Percentiles rank a stretch among this genome's conserved stretches.
These are phyloP conservation scores for Neofusicoccum umdonicola DNA, from an alignment of 2,329 filamentous ascomycete species.

Conservation along the genomic window DNA sequence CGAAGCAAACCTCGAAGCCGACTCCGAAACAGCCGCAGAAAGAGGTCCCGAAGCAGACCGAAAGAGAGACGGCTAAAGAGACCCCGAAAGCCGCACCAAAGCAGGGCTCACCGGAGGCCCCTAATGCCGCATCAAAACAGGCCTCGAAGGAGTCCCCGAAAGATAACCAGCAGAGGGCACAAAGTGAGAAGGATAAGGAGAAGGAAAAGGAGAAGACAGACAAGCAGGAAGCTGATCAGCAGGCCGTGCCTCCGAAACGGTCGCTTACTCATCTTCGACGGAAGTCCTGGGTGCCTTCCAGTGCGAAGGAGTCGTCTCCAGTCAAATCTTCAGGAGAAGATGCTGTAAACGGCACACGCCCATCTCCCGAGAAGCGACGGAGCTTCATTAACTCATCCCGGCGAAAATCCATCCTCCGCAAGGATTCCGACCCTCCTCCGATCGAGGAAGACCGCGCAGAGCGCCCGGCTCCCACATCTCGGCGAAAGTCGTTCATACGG, in stretches of 20 bases:
- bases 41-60: not conserved
- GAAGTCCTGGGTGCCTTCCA: constrained; percentile 21
- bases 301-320: constrained; percentile 27
- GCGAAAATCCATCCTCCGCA: constrained; percentile 17
- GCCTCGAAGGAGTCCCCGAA: not conserved
- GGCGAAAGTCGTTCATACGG: constrained; percentile 12
- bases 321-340: constrained; percentile 20
- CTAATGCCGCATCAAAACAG: not conserved
- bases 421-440: constrained; percentile 9
- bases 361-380: constrained; percentile 12
- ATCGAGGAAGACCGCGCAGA: constrained; percentile 1
- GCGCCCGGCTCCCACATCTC: not conserved
- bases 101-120: not conserved
- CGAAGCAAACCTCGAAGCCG: not conserved
- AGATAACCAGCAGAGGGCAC: not conserved
- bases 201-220: constrained; percentile 12
- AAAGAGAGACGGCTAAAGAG: not conserved
- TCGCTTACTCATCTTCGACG: constrained; percentile 16
- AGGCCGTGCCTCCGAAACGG: constrained; percentile 14
- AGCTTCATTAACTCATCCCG: constrained; percentile 14
- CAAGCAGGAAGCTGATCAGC: constrained; percentile 10
- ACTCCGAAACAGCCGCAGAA: not conserved
- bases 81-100: not conserved
- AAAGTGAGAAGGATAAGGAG: constrained; percentile 2
- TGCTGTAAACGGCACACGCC: constrained; percentile 5